These are phyloP conservation scores for Penicillium aurantiogriseum DNA, from an alignment of 2,329 filamentous ascomycete species.

Conservation along the genomic window DNA sequence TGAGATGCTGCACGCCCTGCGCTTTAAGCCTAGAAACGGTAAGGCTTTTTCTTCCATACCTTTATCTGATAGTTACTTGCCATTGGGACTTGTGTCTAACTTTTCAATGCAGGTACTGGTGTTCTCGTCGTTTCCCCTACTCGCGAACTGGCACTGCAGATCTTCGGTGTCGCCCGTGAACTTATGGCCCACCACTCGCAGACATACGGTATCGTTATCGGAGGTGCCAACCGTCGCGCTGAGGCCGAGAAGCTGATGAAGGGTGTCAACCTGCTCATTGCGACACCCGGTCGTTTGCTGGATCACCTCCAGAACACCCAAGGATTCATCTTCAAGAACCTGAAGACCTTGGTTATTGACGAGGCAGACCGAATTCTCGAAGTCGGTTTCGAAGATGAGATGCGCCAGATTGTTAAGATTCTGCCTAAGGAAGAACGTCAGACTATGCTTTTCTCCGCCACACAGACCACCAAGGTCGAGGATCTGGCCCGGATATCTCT, in stretches of 20 bases:
- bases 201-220: conserved; percentile 94
- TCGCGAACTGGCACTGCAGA: conserved; percentile 89
- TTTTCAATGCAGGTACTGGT: conserved; percentile 60
- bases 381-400: conserved; percentile 97
- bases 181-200: conserved; percentile 92
- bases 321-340: conserved; percentile 86
- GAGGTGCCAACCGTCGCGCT: conserved; percentile 83
- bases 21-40: conserved; percentile 91
- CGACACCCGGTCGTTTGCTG: conserved; percentile 85
- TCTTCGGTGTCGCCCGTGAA: conserved; percentile 91
- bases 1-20: conserved; percentile 84
- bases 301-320: conserved; percentile 94
- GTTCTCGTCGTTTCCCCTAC: conserved; percentile 92
- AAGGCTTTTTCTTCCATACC: conserved; percentile 12
- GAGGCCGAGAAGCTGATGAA: conserved; percentile 93
- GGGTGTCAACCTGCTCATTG: conserved; percentile 91
- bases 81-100: conserved; percentile 8
- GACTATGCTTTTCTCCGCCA: conserved; percentile 98
- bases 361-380: conserved; percentile 96
- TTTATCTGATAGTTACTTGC: neutral
- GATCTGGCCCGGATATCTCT: conserved; percentile 93
- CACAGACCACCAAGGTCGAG: conserved; percentile 97
- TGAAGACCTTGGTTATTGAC: conserved; percentile 89
- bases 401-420: conserved; percentile 94
- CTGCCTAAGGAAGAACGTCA: conserved; percentile 82